These are phyloP conservation scores for Sphaerulina populicola DNA, from an alignment of 2,329 filamentous ascomycete species.

Conservation along the genomic window DNA sequence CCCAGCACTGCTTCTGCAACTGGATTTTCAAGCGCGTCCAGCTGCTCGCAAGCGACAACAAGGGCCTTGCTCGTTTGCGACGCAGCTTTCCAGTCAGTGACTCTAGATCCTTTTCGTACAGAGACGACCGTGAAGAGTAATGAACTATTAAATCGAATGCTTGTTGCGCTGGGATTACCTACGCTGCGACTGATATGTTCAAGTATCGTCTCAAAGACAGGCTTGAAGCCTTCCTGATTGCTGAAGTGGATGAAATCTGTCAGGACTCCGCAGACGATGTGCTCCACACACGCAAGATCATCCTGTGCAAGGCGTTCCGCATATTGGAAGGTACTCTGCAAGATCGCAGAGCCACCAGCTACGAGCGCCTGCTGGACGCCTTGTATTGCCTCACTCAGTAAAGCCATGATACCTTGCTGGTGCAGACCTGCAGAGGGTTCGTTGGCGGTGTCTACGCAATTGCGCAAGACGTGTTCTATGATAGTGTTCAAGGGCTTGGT, in stretches of 20 bases:
- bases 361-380: conserved; percentile 53
- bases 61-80: conserved; percentile 40
- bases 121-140: conserved; percentile 63
- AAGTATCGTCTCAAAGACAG: conserved; percentile 56
- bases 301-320: conserved; percentile 15
- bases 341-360: conserved; percentile 48
- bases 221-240: conserved; percentile 61
- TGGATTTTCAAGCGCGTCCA: conserved; percentile 15
- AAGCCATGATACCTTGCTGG: conserved; percentile 79
- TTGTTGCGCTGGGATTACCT: conserved; percentile 34
- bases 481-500: conserved; percentile 59
- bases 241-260: conserved; percentile 79
- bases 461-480: conserved; percentile 62
- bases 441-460: conserved; percentile 48
- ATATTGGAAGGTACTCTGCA: conserved; percentile 43
- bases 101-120: conserved; percentile 70
- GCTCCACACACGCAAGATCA: conserved; percentile 24
- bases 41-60: conserved; percentile 22
- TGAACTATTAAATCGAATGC: conserved; percentile 36
- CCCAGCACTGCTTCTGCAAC: conserved; percentile 37
- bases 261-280: conserved; percentile 66
- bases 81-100: conserved; percentile 62
- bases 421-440: conserved; percentile 53
- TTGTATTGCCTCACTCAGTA: conserved; percentile 75
- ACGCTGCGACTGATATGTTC: conserved; percentile 38